A percentile compares a stretch with the other conserved stretches of the same genome.
phyloP scores from a whole-genome alignment of 1,139 yeast genomes.

The Zygosaccharomyces pseudobailii region DNA sequence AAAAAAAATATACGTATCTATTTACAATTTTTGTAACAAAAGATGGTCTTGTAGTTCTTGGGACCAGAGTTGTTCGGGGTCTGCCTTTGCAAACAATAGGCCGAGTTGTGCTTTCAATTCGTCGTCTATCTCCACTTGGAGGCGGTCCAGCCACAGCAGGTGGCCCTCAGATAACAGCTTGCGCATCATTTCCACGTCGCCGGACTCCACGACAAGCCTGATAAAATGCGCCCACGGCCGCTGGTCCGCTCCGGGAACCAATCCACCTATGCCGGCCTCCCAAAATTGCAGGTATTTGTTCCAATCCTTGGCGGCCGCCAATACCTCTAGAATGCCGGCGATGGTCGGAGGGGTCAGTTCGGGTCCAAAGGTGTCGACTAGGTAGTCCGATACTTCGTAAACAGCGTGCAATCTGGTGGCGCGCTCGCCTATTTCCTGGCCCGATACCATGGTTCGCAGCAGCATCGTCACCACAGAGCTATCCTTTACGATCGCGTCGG shows the following conservation, averaged over 20 bases:
- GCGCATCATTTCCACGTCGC: slow-evolving; percentile 13
- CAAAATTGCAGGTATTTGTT: slow-evolving; percentile 22
- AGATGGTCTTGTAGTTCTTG: slow-evolving; percentile 10
- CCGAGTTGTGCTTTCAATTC: slow-evolving; percentile 14
- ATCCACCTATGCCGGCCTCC: slow-evolving; percentile 14
- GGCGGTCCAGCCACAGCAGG: slow-evolving; percentile 26
- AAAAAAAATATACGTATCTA: background rate
- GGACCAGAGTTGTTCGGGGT: slow-evolving; percentile 9
- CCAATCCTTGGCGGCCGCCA: slow-evolving; percentile 22
- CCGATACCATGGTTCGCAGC: slow-evolving; percentile 16
- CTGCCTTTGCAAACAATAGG: slow-evolving; percentile 9
- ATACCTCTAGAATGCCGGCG: slow-evolving; percentile 14
- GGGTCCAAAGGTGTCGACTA: slow-evolving; percentile 12
- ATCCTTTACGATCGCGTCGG: slow-evolving; percentile 16
- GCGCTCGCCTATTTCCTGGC: slow-evolving; percentile 7
- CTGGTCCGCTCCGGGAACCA: slow-evolving; percentile 16
- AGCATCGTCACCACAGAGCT: slow-evolving; percentile 18
- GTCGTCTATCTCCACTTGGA: slow-evolving; percentile 18
- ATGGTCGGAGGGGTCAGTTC: slow-evolving; percentile 12
- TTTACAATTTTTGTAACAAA: background rate
- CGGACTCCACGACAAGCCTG: slow-evolving; percentile 15
- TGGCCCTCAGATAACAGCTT: slow-evolving; percentile 24
- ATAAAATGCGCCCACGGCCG: slow-evolving; percentile 29
- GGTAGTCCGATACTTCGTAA: slow-evolving; percentile 18
- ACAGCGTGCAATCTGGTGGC: slow-evolving; percentile 15